Conservation (phyloP, 352 stramenopile genomes). For the Phytophthora citrophthora region DNA sequence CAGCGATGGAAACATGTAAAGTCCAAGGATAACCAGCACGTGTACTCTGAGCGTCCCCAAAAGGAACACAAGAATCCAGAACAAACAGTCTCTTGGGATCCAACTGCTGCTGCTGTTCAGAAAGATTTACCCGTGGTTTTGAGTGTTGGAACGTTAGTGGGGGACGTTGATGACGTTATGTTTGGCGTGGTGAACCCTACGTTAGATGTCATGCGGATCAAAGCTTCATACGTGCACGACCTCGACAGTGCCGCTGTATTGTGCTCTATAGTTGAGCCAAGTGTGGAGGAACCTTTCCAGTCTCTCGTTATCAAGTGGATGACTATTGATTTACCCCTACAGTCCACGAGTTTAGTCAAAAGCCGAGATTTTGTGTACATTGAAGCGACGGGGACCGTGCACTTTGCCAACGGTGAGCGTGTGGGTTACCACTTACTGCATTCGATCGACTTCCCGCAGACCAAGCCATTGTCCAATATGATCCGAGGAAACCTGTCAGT, state of each 20-base stretch:
- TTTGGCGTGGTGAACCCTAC: slow-evolving; percentile 40
- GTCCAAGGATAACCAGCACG: slow-evolving; percentile 30
- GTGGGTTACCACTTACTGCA: slow-evolving; percentile 43
- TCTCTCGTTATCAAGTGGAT: slow-evolving; percentile 42
- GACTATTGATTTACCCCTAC: slow-evolving; percentile 27
- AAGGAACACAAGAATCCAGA: not conserved
- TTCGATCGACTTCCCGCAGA: slow-evolving; percentile 44
- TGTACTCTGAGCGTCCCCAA: slow-evolving; percentile 12
- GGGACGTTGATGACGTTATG: slow-evolving; percentile 44
- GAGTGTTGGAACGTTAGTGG: slow-evolving; percentile 34
- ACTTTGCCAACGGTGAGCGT: slow-evolving; percentile 24
- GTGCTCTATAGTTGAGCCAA: slow-evolving; percentile 26
- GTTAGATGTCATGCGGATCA: slow-evolving; percentile 39
- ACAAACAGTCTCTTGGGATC: slow-evolving; percentile 5
- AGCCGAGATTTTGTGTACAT: slow-evolving; percentile 42
- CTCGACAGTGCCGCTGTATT: slow-evolving; percentile 33
- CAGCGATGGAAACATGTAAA: slow-evolving; percentile 43
- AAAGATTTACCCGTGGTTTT: slow-evolving; percentile 24
- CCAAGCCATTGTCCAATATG: slow-evolving; percentile 31
- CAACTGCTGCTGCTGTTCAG: not conserved
- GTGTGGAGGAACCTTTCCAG: slow-evolving; percentile 25
- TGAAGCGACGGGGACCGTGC: slow-evolving; percentile 28
- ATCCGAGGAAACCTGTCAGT: slow-evolving; percentile 44
- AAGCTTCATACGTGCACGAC: slow-evolving; percentile 35
- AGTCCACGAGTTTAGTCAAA: slow-evolving; percentile 15